Evolutionary conservation across 306 rosid species (phyloP).

Genomic region (Echinosophora koreensis): DNA sequence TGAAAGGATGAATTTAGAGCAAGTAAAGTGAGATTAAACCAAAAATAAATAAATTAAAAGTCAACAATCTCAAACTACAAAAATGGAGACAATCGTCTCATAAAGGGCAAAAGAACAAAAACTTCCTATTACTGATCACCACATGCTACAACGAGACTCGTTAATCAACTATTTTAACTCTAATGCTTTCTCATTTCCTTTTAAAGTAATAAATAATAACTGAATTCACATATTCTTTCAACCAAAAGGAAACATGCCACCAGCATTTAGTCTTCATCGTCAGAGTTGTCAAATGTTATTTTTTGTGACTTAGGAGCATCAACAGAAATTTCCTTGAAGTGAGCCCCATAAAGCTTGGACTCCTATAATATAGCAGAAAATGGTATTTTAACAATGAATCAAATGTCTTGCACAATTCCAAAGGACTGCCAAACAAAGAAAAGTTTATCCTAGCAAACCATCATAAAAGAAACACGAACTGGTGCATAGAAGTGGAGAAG

Average conservation of each 20-base stretch:
- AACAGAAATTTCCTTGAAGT: constrained; percentile 85
- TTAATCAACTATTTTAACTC: constrained; percentile 7
- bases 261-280: constrained; percentile 69
- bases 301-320: constrained; percentile 84
- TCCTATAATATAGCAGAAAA: constrained; percentile 61
- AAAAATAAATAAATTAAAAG: no score
- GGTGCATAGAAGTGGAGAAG: constrained; percentile 33
- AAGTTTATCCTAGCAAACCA: constrained; percentile 16
- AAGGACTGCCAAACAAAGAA: constrained; percentile 18
- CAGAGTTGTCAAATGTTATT: constrained; percentile 80
- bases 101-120: constrained; percentile 6
- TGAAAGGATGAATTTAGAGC: not conserved
- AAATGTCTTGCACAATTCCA: constrained; percentile 18
- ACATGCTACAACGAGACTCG: constrained; percentile 33
- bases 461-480: constrained; percentile 1
- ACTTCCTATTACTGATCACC: not conserved
- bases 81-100: not conserved
- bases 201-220: constrained; percentile 43
- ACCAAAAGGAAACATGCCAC: constrained; percentile 32
- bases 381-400: constrained; percentile 16
- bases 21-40: not conserved
- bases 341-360: constrained; percentile 94
- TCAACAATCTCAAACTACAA: not conserved
- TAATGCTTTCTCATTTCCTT: constrained; percentile 16
- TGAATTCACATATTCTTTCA: constrained; percentile 24